A percentile compares a stretch with the other conserved stretches of the same genome.
These are phyloP conservation scores for Cadophora luteo-olivacea DNA, from an alignment of 2,329 filamentous ascomycete species.

Conservation along the genomic window DNA sequence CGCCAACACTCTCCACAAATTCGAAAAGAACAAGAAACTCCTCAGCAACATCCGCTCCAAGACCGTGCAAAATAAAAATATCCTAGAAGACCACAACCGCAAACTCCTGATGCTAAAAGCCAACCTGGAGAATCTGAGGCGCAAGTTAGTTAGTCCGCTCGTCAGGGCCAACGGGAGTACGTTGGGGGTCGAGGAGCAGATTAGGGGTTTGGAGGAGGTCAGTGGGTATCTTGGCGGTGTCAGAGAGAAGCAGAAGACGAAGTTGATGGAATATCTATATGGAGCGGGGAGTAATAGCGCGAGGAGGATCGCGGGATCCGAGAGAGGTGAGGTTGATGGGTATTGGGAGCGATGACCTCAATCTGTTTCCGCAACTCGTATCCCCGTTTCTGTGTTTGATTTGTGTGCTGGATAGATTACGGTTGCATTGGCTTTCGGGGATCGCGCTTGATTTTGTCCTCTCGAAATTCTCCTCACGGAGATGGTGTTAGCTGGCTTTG, in stretches of 20 bases:
- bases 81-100: constrained; percentile 86
- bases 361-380: background rate
- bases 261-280: constrained; percentile 81
- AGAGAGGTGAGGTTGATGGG: constrained; percentile 22
- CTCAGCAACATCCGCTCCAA: constrained; percentile 80
- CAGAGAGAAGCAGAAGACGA: constrained; percentile 80
- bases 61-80: constrained; percentile 85
- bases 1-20: constrained; percentile 80
- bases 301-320: constrained; percentile 14
- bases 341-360: constrained; percentile 20
- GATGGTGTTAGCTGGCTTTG: constrained; percentile 3
- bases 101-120: constrained; percentile 84
- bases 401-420: background rate
- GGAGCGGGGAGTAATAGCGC: constrained; percentile 47
- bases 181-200: constrained; percentile 83
- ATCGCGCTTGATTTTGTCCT: background rate
- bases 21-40: constrained; percentile 85
- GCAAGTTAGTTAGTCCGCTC: constrained; percentile 84
- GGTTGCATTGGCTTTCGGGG: constrained; percentile 1
- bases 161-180: constrained; percentile 74
- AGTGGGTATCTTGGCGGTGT: constrained; percentile 79
- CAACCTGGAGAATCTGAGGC: constrained; percentile 82
- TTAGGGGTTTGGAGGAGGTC: constrained; percentile 80
- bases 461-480: background rate
- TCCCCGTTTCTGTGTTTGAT: background rate